A percentile compares a stretch with the other conserved stretches of the same genome.
Conservation (phyloP, 1,284 basidiomycete species). For the Marasmius sp. region DNA sequence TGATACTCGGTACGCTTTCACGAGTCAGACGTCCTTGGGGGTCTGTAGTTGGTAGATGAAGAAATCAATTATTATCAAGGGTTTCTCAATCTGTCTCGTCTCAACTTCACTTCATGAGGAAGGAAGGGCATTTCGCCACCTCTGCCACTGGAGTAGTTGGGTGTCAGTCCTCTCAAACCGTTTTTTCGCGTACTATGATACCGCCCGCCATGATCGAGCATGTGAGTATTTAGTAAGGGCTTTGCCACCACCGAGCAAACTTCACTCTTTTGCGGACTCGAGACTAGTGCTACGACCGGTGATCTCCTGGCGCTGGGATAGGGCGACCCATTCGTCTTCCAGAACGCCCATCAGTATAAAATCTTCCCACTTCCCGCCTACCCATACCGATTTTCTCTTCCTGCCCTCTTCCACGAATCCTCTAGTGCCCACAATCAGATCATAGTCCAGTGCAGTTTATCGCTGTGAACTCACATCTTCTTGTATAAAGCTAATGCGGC, state of each 20-base stretch:
- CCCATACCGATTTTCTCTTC: slow-evolving; percentile 8
- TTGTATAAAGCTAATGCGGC: slow-evolving; percentile 31
- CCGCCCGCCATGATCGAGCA: too few species aligned
- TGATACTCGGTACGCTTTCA: background rate
- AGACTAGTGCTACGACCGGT: background rate
- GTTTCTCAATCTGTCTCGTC: too few species aligned
- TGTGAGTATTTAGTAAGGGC: too few species aligned
- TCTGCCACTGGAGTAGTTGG: too few species aligned
- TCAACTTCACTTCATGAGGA: too few species aligned
- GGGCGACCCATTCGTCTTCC: slow-evolving; percentile 6
- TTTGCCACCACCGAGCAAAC: too few species aligned
- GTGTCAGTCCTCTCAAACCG: too few species aligned
- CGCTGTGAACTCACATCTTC: slow-evolving; percentile 28
- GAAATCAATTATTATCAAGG: too few species aligned
- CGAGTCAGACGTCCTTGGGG: background rate
- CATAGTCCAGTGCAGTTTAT: background rate
- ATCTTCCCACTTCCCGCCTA: slow-evolving; percentile 8
- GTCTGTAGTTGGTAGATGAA: background rate
- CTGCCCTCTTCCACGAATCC: slow-evolving; percentile 6
- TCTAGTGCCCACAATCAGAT: background rate
- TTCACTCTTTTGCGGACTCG: background rate
- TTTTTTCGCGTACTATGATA: too few species aligned
- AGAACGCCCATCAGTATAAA: slow-evolving; percentile 6
- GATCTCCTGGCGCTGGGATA: background rate
- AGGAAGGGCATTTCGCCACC: too few species aligned